phyloP scores from a whole-genome alignment of 345 rosid genomes.

The Ceriops zippeliana region DNA sequence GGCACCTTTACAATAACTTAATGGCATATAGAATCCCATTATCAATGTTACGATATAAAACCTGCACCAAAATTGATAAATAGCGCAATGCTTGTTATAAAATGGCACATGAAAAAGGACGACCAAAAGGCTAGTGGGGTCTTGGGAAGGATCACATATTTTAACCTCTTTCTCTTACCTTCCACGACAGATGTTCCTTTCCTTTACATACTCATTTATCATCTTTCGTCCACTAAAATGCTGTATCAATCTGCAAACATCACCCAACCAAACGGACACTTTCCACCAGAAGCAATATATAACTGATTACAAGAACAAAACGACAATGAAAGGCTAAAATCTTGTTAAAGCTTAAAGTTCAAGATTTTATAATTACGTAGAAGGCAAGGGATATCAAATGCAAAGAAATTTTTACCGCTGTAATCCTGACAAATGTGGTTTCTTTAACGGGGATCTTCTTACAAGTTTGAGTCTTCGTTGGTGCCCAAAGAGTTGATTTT shows the following conservation, averaged over 20 bases:
- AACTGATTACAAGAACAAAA: too few species aligned
- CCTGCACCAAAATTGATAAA: neutral
- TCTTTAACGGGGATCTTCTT: constrained; percentile 23
- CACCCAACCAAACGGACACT: neutral
- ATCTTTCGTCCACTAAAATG: constrained; percentile 11
- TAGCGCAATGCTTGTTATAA: too few species aligned
- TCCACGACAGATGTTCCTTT: constrained; percentile 12
- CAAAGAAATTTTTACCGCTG: constrained; percentile 9
- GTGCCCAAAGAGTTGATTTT: neutral
- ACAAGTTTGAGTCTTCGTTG: constrained; percentile 5
- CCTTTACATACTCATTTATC: constrained; percentile 16
- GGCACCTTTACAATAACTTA: neutral
- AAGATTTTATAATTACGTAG: too few species aligned
- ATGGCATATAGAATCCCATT: neutral
- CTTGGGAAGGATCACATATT: too few species aligned
- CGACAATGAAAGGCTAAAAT: too few species aligned
- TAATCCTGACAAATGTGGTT: constrained; percentile 9
- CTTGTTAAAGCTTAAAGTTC: too few species aligned
- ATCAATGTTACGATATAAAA: neutral
- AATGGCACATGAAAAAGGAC: too few species aligned
- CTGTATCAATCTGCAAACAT: neutral
- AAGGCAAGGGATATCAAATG: neutral
- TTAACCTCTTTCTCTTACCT: constrained; percentile 21
- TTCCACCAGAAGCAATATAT: too few species aligned
- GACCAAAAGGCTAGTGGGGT: too few species aligned